These are phyloP conservation scores for Sporothrix pseudoabietina DNA, from an alignment of 2,329 filamentous ascomycete genomes.

Conservation along the genomic window DNA sequence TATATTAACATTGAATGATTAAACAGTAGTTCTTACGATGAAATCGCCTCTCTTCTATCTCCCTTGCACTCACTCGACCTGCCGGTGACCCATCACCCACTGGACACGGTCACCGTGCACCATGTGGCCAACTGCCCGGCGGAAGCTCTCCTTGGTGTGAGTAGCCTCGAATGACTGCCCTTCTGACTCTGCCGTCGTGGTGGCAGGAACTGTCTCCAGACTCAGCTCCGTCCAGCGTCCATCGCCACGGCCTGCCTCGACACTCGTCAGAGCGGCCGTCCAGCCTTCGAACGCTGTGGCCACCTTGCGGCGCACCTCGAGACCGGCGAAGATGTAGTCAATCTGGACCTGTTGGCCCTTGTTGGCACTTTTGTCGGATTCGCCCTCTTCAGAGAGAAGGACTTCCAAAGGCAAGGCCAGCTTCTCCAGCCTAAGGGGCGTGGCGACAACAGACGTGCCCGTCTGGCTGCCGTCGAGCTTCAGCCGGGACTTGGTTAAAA, in stretches of 20 bases:
- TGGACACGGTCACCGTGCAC: conserved; percentile 28
- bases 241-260: conserved; percentile 55
- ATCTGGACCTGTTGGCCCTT: conserved; percentile 30
- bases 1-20: background rate
- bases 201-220: conserved; percentile 44
- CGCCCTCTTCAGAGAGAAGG: conserved; percentile 1
- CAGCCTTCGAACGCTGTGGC: conserved; percentile 49
- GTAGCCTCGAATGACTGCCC: background rate
- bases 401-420: conserved; percentile 37
- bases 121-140: conserved; percentile 23
- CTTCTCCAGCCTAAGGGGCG: conserved; percentile 39
- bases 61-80: background rate
- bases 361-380: background rate
- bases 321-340: conserved; percentile 52
- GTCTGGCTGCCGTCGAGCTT: conserved; percentile 50
- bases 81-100: conserved; percentile 28
- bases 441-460: conserved; percentile 47
- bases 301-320: conserved; percentile 55
- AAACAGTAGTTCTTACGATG: background rate
- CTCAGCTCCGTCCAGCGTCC: conserved; percentile 56
- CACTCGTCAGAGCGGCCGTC: conserved; percentile 54
- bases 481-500: conserved; percentile 51
- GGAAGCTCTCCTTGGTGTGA: conserved; percentile 26
- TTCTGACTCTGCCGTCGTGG: background rate
- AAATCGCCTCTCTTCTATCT: background rate